Evolutionary conservation across 192 early-diverging fungal genomes (phyloP), one percentile per base, ranked within the genome.

Genomic region (Cetraspora pellucida): DNA sequence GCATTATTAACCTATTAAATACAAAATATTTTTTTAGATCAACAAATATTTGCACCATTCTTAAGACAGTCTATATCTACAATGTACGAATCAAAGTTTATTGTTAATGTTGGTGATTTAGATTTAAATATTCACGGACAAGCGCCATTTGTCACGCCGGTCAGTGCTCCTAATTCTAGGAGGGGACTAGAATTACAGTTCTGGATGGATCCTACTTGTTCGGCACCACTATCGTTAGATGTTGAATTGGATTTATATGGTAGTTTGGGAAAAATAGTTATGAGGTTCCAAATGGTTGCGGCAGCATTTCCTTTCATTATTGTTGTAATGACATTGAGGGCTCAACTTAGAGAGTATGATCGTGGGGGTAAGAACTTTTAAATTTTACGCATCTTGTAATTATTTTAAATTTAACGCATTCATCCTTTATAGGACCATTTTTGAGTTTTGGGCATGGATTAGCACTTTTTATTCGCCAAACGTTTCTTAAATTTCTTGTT

Each of bases 281-380:
- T 92, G 77, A 86, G 93, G 44, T 90, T 92, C 57, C 88, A 91
- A 27, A 91, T 91, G 71, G 86, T 88, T n/a, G 68, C 92, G 21
- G 70, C 89, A n/a, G 88, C 89, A 3, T 84, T 92, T 74, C 84
- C 90, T 19, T 92, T 89, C 74, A 82, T 92, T 9, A 89, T 89
- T 68, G 86, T 89, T 0, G 78, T 90, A 5, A 61, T 92, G 69
- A 79, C 88, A 6, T 44, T 92, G 27, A 71, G 80, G n/a, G 46
- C 77, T 8, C 88, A 89, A 72, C 70, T 89, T 16, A 66, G 74
- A 47, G 78, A 78, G 17, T 87, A 83, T 74, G 72, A 75, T 49
- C 44, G 50, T 14, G 49, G 63, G n/a, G 81, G 69, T 23, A 11
- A 31, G 27, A 78, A 77, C 49, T 19, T 27, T 31, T 67, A 64